Evolutionary conservation across 352 stramenopile species (phyloP), one percentile per base, ranked within the genome.

Genomic region (Phytophthora syringae): DNA sequence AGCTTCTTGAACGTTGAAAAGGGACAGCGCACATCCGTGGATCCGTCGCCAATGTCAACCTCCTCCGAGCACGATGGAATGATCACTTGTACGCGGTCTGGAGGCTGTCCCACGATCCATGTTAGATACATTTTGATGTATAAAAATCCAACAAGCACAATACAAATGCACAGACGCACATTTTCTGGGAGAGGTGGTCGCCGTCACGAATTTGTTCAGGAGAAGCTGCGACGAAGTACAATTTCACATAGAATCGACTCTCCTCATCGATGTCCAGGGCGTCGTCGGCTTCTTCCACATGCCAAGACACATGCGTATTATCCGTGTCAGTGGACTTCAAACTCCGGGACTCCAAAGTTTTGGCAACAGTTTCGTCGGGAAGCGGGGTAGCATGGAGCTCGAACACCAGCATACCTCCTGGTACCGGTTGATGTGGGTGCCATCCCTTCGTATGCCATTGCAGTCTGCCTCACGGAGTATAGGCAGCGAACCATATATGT

Each of bases 321-420:
- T 18, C 34, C 11, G 7, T 34, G 21, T 2, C 28, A 42, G 51
- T 24, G 34, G 45, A 24, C 13, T 72, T 61, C 27, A 72, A 47
- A 21, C 42, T 64, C 10, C 64, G 62, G 21, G 57, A 76, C 36
- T 67, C 27, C 20, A 37, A 65, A 39, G 52, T 73, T 22, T 2
- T 60, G 28, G 36, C 11, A 34, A 36, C 27, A 11, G 18, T 22
- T 36, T 65, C 16, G 28, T 42, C 42, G 24, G 44, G 2, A 18
- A 47, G n/a, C 4, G 39, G n/a, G 30, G 64, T 71, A 21, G 77
- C 74, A 42, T 92, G 81, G 4, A 93, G 70, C 50, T 93, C 85
- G 58, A 93, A 92, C 5, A 93, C 64, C 43, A 93, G 79, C 85
- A 93, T 93, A 24, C 82, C 74, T 16, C 85, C 85, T 5, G 76